Evolutionary conservation across 768 basidiomycete genomes (phyloP), one percentile per base, ranked within the genome.

Genomic region (Lactarius vividus): DNA sequence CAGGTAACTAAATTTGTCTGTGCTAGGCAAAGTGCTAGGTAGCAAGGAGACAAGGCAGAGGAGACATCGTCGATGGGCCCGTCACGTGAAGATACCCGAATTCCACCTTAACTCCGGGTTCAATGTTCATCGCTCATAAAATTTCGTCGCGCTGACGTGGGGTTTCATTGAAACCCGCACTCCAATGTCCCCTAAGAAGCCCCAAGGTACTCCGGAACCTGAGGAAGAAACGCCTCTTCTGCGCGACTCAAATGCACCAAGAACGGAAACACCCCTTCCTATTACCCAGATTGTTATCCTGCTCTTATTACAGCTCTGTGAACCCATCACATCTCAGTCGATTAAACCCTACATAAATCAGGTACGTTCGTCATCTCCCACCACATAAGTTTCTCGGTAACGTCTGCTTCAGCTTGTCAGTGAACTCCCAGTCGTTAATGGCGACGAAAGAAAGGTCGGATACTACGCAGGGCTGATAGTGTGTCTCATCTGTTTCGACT

Each of bases 381-480:
- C 35, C 2, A 35, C 8, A 35, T 11, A 11, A 11, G 35, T 35
- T 35, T 4, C 11, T 28, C 20, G n/a, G 23, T 16, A 40, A 40
- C 39, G 39, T 18, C 39, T 28, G 20, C n/a, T 26, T 37, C 53
- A 82, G 82, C 77, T 83, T 20, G 66, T 82, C 33, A 75, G 77
- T 28, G 80, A 80, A 64, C 72, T 78, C 7, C 75, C 75, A 37
- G 74, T 83, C 61, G 81, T 79, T 0, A 77, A 75, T 9, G 81
- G 82, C 39, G 80, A 82, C 56, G 77, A 79, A 63, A 74, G 71
- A 49, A 77, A 76, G 71, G 79, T 82, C 20, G 81, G 81, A 33
- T 83, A 83, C 71, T 83, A 82, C 67, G 82, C 80, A 2, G 81
- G 81, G 11, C 56, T 82, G 62, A 79, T 82, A 40, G 81, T 82